Percentiles rank a stretch among this genome's conserved stretches.
Evolutionary conservation across 306 rosid genomes (phyloP).

Genomic region (Oxytropis ochrocephala): DNA sequence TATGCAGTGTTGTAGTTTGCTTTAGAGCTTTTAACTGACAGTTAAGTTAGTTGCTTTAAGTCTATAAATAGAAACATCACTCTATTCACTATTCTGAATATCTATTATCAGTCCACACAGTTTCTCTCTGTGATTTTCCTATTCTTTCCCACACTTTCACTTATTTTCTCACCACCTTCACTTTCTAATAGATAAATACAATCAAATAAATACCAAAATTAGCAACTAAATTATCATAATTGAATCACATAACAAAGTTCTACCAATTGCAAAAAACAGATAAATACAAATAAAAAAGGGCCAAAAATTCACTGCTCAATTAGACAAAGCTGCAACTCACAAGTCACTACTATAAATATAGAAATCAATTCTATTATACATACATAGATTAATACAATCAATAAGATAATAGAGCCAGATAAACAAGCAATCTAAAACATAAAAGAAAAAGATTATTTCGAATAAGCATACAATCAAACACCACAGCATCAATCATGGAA

Average conservation of each 20-base stretch:
- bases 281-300: not conserved
- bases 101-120: not conserved
- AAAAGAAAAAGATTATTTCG: not conserved
- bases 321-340: not conserved
- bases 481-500: not conserved
- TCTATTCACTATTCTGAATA: not conserved
- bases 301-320: not conserved
- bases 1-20: not conserved
- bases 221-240: not conserved
- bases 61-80: not conserved
- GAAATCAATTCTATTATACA: not conserved
- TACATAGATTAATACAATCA: not conserved
- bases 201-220: not conserved
- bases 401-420: not conserved
- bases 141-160: not conserved
- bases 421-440: conserved; percentile 4
- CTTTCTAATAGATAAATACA: not conserved
- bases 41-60: not conserved
- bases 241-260: conserved; percentile 7
- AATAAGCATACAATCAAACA: not conserved
- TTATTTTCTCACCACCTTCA: not conserved
- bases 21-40: not conserved
- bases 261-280: conserved; percentile 1
- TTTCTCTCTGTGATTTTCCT: not conserved
- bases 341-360: not conserved